phyloP scores from a whole-genome alignment of 306 rosid species.

The Ceratonia siliqua region DNA sequence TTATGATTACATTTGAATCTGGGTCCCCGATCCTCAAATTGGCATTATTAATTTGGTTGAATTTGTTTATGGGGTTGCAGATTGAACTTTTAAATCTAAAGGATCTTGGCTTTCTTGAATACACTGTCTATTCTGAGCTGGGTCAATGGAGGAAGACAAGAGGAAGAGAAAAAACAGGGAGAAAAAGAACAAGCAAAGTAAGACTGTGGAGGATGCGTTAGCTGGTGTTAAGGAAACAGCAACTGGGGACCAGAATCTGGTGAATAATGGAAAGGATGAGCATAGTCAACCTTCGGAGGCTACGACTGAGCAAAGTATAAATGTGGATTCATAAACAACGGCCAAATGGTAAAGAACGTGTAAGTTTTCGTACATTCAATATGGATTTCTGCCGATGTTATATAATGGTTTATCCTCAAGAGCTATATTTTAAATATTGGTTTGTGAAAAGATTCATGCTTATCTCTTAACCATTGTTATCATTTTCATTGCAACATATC shows the following conservation, averaged over 20 bases:
- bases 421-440: slow-evolving; percentile 19
- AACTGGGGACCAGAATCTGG: slow-evolving; percentile 30
- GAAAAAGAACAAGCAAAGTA: slow-evolving; percentile 61
- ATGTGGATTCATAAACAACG: slow-evolving; percentile 23
- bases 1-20: slow-evolving; percentile 34
- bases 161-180: slow-evolving; percentile 57
- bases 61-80: slow-evolving; percentile 1
- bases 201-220: slow-evolving; percentile 41
- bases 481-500: slow-evolving; percentile 15
- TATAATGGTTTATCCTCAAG: neutral
- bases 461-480: slow-evolving; percentile 18
- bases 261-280: slow-evolving; percentile 39
- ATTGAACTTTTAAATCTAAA: slow-evolving; percentile 26
- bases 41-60: slow-evolving; percentile 5
- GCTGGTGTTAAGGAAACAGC: slow-evolving; percentile 37
- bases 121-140: slow-evolving; percentile 33
- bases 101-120: neutral
- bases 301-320: slow-evolving; percentile 20
- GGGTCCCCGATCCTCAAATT: slow-evolving; percentile 14
- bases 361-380: slow-evolving; percentile 45
- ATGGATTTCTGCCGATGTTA: neutral
- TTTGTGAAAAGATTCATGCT: neutral
- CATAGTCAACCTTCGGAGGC: slow-evolving; percentile 34
- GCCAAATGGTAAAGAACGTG: slow-evolving; percentile 42
- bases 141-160: slow-evolving; percentile 65